A percentile compares a stretch with the other conserved stretches of the same genome.
Evolutionary conservation across 495 filamentous ascomycete genomes (phyloP).

Genomic region (Talaromyces trachyspermus): DNA sequence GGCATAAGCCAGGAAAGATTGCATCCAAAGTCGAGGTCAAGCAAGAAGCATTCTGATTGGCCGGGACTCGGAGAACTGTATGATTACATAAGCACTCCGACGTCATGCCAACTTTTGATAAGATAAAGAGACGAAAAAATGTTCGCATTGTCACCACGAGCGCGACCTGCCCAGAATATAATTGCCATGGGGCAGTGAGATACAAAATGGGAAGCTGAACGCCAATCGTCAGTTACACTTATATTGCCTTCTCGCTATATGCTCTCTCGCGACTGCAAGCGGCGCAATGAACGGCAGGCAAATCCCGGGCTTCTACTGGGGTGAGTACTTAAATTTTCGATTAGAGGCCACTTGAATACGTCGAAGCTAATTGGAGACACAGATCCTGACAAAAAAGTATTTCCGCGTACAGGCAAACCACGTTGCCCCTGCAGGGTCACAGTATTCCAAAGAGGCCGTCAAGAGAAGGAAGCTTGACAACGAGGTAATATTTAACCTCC

Average conservation of each 20-base stretch:
- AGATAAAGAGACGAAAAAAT: background rate
- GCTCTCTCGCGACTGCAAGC: background rate
- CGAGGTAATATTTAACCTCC: constrained; percentile 17
- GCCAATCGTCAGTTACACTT: too few species aligned
- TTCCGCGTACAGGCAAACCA: constrained; percentile 48
- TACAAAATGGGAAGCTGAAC: too few species aligned
- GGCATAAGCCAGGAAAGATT: too few species aligned
- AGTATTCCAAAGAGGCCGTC: constrained; percentile 42
- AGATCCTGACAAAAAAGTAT: constrained; percentile 52
- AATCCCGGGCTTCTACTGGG: constrained; percentile 43
- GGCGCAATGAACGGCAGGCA: constrained; percentile 19
- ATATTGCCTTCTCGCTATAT: background rate
- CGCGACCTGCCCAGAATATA: too few species aligned
- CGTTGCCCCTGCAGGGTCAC: constrained; percentile 31
- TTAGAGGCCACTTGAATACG: background rate
- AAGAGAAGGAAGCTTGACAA: constrained; percentile 30
- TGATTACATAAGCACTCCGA: background rate
- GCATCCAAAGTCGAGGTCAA: too few species aligned
- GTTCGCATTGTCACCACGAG: background rate
- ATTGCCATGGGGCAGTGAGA: too few species aligned
- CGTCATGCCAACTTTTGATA: constrained; percentile 1
- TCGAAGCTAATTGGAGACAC: background rate
- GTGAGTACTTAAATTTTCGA: constrained; percentile 15
- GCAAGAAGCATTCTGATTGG: too few species aligned
- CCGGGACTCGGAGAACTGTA: background rate